Percentiles rank a stretch among this genome's conserved stretches.
These are phyloP conservation scores for Cordyceps farinosa DNA, from an alignment of 2,329 filamentous ascomycete species.

Conservation along the genomic window DNA sequence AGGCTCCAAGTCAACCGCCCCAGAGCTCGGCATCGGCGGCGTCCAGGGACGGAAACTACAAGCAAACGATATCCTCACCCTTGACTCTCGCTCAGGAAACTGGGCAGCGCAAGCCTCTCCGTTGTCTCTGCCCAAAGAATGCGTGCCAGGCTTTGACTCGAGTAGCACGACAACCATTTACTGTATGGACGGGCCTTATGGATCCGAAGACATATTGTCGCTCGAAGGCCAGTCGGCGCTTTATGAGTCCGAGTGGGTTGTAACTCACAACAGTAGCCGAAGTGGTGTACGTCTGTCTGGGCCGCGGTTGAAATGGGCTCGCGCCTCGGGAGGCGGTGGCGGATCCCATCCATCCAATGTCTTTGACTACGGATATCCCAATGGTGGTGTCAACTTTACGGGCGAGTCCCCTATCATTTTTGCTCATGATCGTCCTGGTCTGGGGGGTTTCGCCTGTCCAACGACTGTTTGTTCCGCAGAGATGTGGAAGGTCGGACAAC, in stretches of 20 bases:
- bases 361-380: conserved; percentile 57
- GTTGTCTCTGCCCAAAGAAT: conserved; percentile 17
- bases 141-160: conserved; percentile 20
- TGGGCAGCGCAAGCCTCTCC: conserved; percentile 12
- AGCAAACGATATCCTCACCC: conserved; percentile 49
- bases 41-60: conserved; percentile 56
- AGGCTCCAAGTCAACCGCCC: conserved; percentile 56
- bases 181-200: conserved; percentile 32
- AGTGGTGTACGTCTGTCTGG: conserved; percentile 59
- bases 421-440: conserved; percentile 54
- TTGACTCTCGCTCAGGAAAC: conserved; percentile 26
- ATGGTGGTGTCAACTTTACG: conserved; percentile 57
- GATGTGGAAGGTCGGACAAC: conserved; percentile 59
- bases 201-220: conserved; percentile 30
- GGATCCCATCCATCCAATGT: conserved; percentile 59
- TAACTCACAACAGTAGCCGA: conserved; percentile 59
- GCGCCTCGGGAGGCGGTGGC: conserved; percentile 58
- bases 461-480: conserved; percentile 55
- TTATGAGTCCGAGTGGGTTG: conserved; percentile 53
- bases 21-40: conserved; percentile 55
- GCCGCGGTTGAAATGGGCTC: conserved; percentile 56
- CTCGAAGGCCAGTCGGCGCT: conserved; percentile 53
- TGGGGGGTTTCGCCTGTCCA: conserved; percentile 57
- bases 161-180: not conserved
- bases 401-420: conserved; percentile 59